phyloP scores from a whole-genome alignment of 2,329 filamentous ascomycete species.

The Dissoconium aciculare region DNA sequence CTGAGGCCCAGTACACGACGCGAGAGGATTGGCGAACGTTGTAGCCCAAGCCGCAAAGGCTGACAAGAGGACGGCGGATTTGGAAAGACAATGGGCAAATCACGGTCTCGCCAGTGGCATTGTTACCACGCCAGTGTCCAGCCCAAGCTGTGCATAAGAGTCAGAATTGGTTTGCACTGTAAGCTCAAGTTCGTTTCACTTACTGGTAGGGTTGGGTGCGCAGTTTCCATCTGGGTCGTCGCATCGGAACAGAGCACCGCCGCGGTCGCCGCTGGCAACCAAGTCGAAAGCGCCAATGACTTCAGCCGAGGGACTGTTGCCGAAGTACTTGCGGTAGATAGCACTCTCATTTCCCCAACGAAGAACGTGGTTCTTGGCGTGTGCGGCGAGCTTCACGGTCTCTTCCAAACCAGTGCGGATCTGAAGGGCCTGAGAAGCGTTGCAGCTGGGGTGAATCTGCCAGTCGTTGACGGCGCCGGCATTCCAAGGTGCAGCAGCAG shows the following conservation, averaged over 20 bases:
- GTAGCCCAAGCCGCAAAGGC: conserved; percentile 49
- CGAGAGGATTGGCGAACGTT: conserved; percentile 41
- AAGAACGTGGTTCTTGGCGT: conserved; percentile 49
- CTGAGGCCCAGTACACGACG: conserved; percentile 50
- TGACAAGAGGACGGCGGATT: conserved; percentile 41
- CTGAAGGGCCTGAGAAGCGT: conserved; percentile 44
- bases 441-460: conserved; percentile 51
- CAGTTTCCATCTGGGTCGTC: conserved; percentile 56
- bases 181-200: too few relatives aligned
- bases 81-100: conserved; percentile 51
- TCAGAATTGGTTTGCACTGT: too few relatives aligned
- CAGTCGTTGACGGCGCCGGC: conserved; percentile 28
- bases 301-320: conserved; percentile 41
- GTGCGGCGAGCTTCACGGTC: conserved; percentile 40
- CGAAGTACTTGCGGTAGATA: conserved; percentile 53
- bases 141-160: conserved; percentile 38
- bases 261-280: conserved; percentile 43
- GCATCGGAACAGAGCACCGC: conserved; percentile 47
- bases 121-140: conserved; percentile 52
- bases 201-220: conserved; percentile 9
- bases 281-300: conserved; percentile 49
- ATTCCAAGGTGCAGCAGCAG: conserved; percentile 9
- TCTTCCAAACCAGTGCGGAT: conserved; percentile 44
- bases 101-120: conserved; percentile 52
- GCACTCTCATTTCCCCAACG: conserved; percentile 42